phyloP scores from a whole-genome alignment of 768 basidiomycete genomes.

The Hygrocybe coccinea region DNA sequence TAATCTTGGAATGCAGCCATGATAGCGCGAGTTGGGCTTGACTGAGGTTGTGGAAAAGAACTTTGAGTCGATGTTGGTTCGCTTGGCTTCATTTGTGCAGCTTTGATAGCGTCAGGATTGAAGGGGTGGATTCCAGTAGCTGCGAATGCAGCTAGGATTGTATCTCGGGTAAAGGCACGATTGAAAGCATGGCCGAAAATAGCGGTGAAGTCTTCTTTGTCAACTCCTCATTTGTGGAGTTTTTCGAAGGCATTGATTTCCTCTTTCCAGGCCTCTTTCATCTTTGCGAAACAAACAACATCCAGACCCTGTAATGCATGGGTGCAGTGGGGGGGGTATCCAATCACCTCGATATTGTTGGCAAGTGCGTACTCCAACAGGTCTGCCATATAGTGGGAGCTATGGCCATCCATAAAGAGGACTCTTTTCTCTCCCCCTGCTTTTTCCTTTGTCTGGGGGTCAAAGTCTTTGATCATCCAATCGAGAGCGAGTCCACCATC shows the following conservation, averaged over 20 bases:
- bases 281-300: conserved; percentile 38
- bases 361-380: conserved; percentile 31
- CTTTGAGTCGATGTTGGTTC: conserved; percentile 15
- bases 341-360: conserved; percentile 36
- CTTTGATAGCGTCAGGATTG: conserved; percentile 17
- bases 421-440: conserved; percentile 26
- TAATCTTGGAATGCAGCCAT: background rate
- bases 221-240: conserved; percentile 3
- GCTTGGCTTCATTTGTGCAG: conserved; percentile 21
- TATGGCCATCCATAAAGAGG: conserved; percentile 40
- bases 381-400: conserved; percentile 32
- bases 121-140: conserved; percentile 22
- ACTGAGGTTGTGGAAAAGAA: conserved; percentile 15
- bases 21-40: conserved; percentile 10
- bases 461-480: conserved; percentile 34
- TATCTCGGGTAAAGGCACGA: conserved; percentile 17
- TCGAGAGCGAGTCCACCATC: conserved; percentile 21
- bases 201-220: conserved; percentile 17
- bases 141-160: conserved; percentile 19
- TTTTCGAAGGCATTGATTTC: background rate
- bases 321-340: conserved; percentile 39
- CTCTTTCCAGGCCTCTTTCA: conserved; percentile 25
- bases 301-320: conserved; percentile 42
- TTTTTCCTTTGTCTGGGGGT: conserved; percentile 32
- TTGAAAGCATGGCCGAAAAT: conserved; percentile 19